Evolutionary conservation across 2,329 filamentous ascomycete genomes (phyloP).

Genomic region (Aspergillus pseudonomiae): DNA sequence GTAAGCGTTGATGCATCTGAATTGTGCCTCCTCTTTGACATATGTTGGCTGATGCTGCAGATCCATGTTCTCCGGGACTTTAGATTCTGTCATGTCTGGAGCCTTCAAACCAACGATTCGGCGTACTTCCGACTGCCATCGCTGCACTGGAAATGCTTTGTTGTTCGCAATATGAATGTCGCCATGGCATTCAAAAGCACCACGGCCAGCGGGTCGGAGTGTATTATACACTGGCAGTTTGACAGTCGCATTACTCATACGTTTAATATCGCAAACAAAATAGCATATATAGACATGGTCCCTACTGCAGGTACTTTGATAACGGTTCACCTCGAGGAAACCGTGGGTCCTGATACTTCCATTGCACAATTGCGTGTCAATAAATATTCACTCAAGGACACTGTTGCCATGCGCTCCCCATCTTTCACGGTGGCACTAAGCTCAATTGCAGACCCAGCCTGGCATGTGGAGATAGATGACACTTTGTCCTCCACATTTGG

Average conservation of each 20-base stretch:
- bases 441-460: not conserved
- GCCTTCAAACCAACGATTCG: slow-evolving; percentile 23
- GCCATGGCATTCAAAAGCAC: slow-evolving; percentile 20
- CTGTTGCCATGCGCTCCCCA: not conserved
- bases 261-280: slow-evolving; percentile 8
- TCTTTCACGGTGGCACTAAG: slow-evolving; percentile 13
- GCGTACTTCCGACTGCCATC: slow-evolving; percentile 33
- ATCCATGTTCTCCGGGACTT: not conserved
- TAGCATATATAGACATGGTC: slow-evolving; percentile 22
- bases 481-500: slow-evolving; percentile 3
- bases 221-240: slow-evolving; percentile 29
- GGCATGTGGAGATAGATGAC: not conserved
- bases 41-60: not conserved
- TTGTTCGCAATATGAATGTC: slow-evolving; percentile 26
- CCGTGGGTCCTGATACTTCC: not conserved
- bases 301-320: slow-evolving; percentile 21
- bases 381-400: slow-evolving; percentile 15
- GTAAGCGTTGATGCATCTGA: slow-evolving; percentile 19
- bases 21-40: not conserved
- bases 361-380: slow-evolving; percentile 15
- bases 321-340: slow-evolving; percentile 16
- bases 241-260: slow-evolving; percentile 20
- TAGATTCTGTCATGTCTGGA: slow-evolving; percentile 38
- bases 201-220: slow-evolving; percentile 2
- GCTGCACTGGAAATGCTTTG: slow-evolving; percentile 17